Evolutionary conservation across 768 basidiomycete genomes (phyloP).

Genomic region (Calocybe indica): DNA sequence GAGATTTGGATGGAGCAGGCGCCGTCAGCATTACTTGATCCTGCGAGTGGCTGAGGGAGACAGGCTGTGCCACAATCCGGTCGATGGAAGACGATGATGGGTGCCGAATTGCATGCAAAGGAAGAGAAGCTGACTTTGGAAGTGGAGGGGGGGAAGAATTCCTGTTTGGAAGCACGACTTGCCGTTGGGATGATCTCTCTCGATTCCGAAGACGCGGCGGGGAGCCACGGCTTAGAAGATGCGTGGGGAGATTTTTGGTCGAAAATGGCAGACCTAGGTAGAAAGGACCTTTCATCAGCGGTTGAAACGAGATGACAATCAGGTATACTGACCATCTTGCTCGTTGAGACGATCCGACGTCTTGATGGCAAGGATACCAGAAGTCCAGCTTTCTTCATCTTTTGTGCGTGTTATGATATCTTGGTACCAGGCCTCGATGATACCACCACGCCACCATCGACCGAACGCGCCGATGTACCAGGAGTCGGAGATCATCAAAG

Average conservation of each 20-base stretch:
- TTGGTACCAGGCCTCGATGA: constrained; percentile 77
- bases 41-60: constrained; percentile 19
- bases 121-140: constrained; percentile 76
- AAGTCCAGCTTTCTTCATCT: constrained; percentile 70
- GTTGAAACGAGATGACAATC: constrained; percentile 2
- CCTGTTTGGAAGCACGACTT: constrained; percentile 33
- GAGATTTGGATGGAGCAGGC: constrained; percentile 26
- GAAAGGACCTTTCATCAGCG: constrained; percentile 6
- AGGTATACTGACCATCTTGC: constrained; percentile 46
- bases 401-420: constrained; percentile 58
- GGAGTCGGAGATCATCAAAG: constrained; percentile 59
- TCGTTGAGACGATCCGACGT: constrained; percentile 65
- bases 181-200: constrained; percentile 44
- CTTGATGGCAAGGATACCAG: constrained; percentile 74
- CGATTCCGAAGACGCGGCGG: constrained; percentile 56
- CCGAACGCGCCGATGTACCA: constrained; percentile 93
- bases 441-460: constrained; percentile 83
- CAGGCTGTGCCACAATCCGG: constrained; percentile 20
- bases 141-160: constrained; percentile 79
- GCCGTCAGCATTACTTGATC: constrained; percentile 25
- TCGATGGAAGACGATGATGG: constrained; percentile 23
- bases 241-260: constrained; percentile 39
- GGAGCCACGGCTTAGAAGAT: constrained; percentile 35
- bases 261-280: constrained; percentile 44
- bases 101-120: constrained; percentile 59